Base-by-base conservation (phyloP, 306 rosid genomes). In the Rosa multiflora region DNA sequence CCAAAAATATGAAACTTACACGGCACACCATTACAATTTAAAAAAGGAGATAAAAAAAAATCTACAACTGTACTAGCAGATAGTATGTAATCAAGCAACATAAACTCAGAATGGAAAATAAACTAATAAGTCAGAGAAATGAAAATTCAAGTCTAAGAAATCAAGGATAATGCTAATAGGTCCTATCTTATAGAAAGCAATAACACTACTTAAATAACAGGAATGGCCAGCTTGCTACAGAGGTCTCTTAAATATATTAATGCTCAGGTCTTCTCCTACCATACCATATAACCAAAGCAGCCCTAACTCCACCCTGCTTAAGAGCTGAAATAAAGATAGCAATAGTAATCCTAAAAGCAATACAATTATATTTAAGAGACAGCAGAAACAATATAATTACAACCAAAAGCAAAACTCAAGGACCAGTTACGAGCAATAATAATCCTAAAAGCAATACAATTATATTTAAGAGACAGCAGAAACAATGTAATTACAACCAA, bases 251-350 rank as follows among this genome's bases (percentile, higher is more conserved):
- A n/a, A n/a, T n/a, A n/a, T n/a, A n/a, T n/a, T n/a, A 76, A 84
- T 84, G 88, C 85, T 83, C 88, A 84, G 86, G 87, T 90, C 79
- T 86, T 81, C 85, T 93, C 98, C 98, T 89, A 87, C 67, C 99
- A 88, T 95, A 93, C 97, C 97, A 95, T 95, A 95, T 86, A 79
- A 70, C 91, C 79, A 84, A 85, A 10, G 94, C 98, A 83, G 99
- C 96, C 90, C 93, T 62, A 77, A 86, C 91, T 84, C 93, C 98
- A 89, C 93, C 86, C 96, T 90, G 89, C 98, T 88, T 91, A 85
- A 83, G 76, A 72, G 97, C 97, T 89, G 94, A 88, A 88, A 91
- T 89, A 84, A 82, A 86, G 80, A 91, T 89, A 89, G 85, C 88
- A 90, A 88, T 88, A 88, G 90, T 88, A 79, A 67, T 89, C 94